Conservation (phyloP, 495 filamentous ascomycete species). For the Neurospora sp. region DNA sequence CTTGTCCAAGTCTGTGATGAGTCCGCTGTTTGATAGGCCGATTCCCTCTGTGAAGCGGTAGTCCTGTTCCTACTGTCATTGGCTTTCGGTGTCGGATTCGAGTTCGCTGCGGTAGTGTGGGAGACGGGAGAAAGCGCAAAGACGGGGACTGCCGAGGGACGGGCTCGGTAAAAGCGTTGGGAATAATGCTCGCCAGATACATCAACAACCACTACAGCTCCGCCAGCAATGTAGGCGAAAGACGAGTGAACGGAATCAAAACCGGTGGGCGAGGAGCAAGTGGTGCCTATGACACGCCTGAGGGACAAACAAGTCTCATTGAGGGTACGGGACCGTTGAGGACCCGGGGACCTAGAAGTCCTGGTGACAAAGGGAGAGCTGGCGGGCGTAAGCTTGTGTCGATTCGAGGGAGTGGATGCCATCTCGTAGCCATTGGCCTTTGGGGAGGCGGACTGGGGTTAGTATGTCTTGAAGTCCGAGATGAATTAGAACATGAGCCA, state of each 20-base stretch:
- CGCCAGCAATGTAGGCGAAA: constrained; percentile 88
- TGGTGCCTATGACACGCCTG: constrained; percentile 79
- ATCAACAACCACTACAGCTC: constrained; percentile 81
- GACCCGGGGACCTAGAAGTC: constrained; percentile 52
- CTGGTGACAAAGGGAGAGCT: constrained; percentile 63
- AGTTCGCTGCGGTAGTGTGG: constrained; percentile 23
- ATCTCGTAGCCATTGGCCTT: constrained; percentile 45
- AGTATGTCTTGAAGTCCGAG: background rate
- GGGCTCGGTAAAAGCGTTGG: constrained; percentile 84
- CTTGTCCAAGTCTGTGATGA: constrained; percentile 65
- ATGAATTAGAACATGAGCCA: background rate
- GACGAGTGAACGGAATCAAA: constrained; percentile 71
- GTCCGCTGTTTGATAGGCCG: constrained; percentile 24
- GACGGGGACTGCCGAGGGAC: constrained; percentile 64
- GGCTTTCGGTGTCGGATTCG: constrained; percentile 53
- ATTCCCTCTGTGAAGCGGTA: constrained; percentile 46
- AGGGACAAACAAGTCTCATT: constrained; percentile 54
- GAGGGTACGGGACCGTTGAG: constrained; percentile 20
- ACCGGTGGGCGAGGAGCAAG: constrained; percentile 70
- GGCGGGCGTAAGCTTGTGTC: constrained; percentile 69
- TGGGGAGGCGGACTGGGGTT: background rate
- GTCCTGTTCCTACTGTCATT: constrained; percentile 53
- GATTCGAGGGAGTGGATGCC: constrained; percentile 48
- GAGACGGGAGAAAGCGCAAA: constrained; percentile 33
- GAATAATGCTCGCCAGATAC: constrained; percentile 62